Base-by-base conservation (phyloP, 371 early-diverging fungal genomes). In the Zychaea mexicana region DNA sequence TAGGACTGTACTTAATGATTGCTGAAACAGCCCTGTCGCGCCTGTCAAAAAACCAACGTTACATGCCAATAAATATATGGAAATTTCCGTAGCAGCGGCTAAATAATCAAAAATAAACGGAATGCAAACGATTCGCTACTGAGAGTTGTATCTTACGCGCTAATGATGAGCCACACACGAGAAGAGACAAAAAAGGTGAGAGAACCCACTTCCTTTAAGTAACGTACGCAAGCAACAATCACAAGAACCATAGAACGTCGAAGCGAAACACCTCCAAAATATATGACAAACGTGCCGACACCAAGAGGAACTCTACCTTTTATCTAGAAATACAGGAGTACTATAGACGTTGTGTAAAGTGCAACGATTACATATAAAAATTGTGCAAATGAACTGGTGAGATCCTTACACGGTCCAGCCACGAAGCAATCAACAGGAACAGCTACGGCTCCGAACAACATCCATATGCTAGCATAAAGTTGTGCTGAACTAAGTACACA, bases 31-130 rank as follows among this genome's bases (percentile, higher is more conserved):
- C 39, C n/a, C n/a, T 21, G 81, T 71, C 13, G 79, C 69, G 63
- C 81, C 81, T 60, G 81, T 66, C 2, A 81, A 77, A 47, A 67
- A 60, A 55, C 84, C 84, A 17, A 74, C 64, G 6, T 79, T 69
- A 22, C 81, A 76, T 64, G 79, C 79, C 1, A 83, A 62, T 56
- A 81, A 81, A 22, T 77, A 74, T 55, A 83, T 79, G 3, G 81
- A 79, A 12, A 79, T 74, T 10, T 72, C 67, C 1, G 76, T 76
- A 2, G 83, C 83, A 65, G 80, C 73, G 38, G 78, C 81, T 80
- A 55, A 24, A 36, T 21, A 31, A n/a, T n/a, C n/a, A 38, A 30
- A 10, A 60, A 39, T 2, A 42, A n/a, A 2, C 13, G 15, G 15
- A 30, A 36, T n/a, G n/a, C n/a, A n/a, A n/a, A n/a, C n/a, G n/a